Conservation (phyloP, 208 protist genomes). For the Acanthamoeba polyphaga region DNA sequence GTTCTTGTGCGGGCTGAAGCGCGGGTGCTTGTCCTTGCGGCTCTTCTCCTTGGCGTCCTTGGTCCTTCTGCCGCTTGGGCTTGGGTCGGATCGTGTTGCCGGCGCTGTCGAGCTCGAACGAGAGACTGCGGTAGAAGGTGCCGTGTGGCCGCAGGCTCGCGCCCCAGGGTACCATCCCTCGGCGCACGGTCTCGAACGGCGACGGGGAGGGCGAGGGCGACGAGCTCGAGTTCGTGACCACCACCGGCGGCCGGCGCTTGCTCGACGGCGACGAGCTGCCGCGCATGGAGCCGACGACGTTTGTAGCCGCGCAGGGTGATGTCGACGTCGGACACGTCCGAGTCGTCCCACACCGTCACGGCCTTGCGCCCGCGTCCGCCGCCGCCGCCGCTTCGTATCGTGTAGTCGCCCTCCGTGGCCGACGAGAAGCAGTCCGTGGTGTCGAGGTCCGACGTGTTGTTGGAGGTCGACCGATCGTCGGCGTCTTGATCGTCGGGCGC, state of each 20-base stretch:
- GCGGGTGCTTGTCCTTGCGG: not conserved
- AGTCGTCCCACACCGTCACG: conserved; percentile 48
- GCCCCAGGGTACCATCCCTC: not conserved
- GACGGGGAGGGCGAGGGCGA: not conserved
- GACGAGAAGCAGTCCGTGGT: not conserved
- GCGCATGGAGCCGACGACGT: not conserved
- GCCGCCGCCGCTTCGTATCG: not conserved
- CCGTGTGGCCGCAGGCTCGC: not conserved
- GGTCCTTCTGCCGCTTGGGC: conserved; percentile 29
- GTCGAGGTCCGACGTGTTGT: conserved; percentile 21
- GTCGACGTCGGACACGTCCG: conserved; percentile 38
- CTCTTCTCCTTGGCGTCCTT: conserved; percentile 12
- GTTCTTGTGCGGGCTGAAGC: not conserved
- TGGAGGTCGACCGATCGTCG: not conserved
- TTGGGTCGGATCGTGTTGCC: conserved; percentile 60
- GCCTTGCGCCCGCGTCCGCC: not conserved
- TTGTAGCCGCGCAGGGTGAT: conserved; percentile 15
- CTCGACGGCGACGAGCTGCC: conserved; percentile 12
- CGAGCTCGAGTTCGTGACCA: conserved; percentile 1
- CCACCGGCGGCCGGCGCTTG: not conserved
- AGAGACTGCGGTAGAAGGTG: conserved; percentile 66
- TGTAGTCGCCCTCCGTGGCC: conserved; percentile 51
- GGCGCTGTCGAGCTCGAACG: conserved; percentile 47
- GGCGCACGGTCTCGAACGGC: conserved; percentile 16
- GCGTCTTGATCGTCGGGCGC: not conserved